phyloP scores from a whole-genome alignment of 73 alveolate genomes.

The Symbiodinium natans region DNA sequence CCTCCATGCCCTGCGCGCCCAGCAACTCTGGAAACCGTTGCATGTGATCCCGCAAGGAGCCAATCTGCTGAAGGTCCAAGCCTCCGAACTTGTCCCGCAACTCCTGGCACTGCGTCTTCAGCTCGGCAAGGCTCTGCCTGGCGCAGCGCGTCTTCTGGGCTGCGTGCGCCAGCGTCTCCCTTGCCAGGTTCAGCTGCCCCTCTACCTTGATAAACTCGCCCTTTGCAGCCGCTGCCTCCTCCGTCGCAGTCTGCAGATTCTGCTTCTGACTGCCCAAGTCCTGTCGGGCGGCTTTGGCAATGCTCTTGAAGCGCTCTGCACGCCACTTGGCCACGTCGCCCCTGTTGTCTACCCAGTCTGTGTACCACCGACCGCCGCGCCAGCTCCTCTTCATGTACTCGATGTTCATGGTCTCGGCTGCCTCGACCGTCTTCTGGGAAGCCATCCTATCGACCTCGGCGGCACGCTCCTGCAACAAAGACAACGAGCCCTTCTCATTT shows the following conservation, averaged over 20 bases:
- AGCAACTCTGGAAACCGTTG: conserved; percentile 33
- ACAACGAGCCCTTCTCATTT: neutral
- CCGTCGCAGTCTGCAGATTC: neutral
- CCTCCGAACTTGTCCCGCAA: conserved; percentile 12
- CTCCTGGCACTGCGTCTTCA: neutral
- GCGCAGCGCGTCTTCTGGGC: neutral
- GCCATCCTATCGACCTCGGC: neutral
- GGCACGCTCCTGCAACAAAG: conserved; percentile 33
- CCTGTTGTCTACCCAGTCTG: conserved; percentile 35
- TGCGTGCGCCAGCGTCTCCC: neutral
- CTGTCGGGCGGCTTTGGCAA: conserved; percentile 3
- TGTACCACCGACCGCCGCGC: neutral
- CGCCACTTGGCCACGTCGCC: conserved; percentile 22
- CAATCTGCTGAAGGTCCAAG: conserved; percentile 36
- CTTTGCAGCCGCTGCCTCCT: neutral
- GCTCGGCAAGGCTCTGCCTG: neutral
- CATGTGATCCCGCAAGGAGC: conserved; percentile 47
- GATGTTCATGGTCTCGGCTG: conserved; percentile 17
- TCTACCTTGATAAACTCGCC: neutral
- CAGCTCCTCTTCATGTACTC: neutral
- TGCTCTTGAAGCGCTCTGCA: conserved; percentile 26
- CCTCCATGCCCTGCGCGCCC: conserved; percentile 18
- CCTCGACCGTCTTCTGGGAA: neutral
- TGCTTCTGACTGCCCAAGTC: neutral
- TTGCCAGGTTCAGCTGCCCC: conserved; percentile 1